Evolutionary conservation across 805 yeast species (phyloP), one percentile per base, ranked within the genome.

Genomic region (Lipomyces sp.): DNA sequence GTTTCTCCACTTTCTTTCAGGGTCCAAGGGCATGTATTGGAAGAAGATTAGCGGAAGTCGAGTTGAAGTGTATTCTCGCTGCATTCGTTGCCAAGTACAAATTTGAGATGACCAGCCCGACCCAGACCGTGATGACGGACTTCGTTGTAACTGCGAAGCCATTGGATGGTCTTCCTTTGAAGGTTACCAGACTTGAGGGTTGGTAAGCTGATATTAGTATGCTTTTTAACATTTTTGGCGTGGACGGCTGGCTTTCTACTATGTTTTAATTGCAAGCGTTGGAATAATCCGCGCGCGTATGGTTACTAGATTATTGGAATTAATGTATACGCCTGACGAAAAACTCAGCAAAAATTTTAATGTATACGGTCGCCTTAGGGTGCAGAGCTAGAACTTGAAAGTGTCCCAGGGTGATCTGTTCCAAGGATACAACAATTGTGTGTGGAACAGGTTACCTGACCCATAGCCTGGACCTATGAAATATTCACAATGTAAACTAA

Each of bases 11-110:
- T 3, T 68, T 68, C 53, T 37, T 62, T 24, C 66, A 65, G n/a
- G 71, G 71, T 24, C 63, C 69, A 4, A 53, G 71, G 18, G 35
- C 67, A 1, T 68, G 71, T 54, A 55, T 68, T 34, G 71, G 71
- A 24, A 50, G 64, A 15, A 57, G 62, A 18, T 32, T 68, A 35
- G 69, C 71, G 15, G 71, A 68, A 54, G 24, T 68, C 3, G 71
- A 68, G 37, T 48, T 64, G 30, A 59, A 60, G 50, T 55, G 60
- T 29, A 30, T 65, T 33, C 24, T 68, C 6, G 66, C 65, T 2
- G 63, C 61, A 11, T 60, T 68, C 11, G 62, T 68, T 8, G 61
- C 59, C 11, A 37, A 60, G 35, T 68, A 59, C 57, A 57, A 63
- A 59, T 63, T 62, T 37, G 69, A 64, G 35, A 34, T 35, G 39